These are phyloP conservation scores for Monosporozyma solicola DNA, from an alignment of 805 yeast species.

Conservation along the genomic window DNA sequence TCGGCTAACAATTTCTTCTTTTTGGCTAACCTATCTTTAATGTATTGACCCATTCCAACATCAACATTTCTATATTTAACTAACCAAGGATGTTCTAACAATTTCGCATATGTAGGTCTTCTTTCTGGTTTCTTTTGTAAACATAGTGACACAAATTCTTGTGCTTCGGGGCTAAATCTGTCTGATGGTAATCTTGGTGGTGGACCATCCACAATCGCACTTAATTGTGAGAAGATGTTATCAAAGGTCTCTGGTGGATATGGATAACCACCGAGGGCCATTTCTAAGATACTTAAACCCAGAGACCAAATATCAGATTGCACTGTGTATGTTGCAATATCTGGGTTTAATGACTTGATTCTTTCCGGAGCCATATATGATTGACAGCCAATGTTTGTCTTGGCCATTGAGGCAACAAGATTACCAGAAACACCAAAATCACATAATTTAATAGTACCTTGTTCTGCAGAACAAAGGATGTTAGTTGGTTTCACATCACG, in stretches of 20 bases:
- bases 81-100: conserved; percentile 82
- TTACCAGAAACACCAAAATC: conserved; percentile 97
- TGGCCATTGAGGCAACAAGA: conserved; percentile 86
- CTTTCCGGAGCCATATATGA: conserved; percentile 98
- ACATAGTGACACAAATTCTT: conserved; percentile 68
- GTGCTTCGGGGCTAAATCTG: conserved; percentile 65
- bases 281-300: conserved; percentile 78
- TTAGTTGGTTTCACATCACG: conserved; percentile 97
- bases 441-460: conserved; percentile 84
- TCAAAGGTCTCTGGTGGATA: conserved; percentile 90
- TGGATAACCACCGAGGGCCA: conserved; percentile 89
- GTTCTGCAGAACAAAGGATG: conserved; percentile 62
- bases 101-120: conserved; percentile 71
- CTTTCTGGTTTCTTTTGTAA: conserved; percentile 70
- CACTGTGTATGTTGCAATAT: conserved; percentile 75
- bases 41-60: conserved; percentile 31
- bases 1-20: conserved; percentile 21
- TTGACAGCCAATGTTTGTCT: conserved; percentile 95
- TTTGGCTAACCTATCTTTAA: conserved; percentile 30
- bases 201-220: conserved; percentile 94
- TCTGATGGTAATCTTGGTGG: conserved; percentile 69
- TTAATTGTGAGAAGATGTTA: conserved; percentile 83
- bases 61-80: conserved; percentile 38
- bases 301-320: conserved; percentile 95
- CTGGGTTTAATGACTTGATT: conserved; percentile 65